phyloP scores from a whole-genome alignment of 164 flowering plant genomes.

The Santalum album region DNA sequence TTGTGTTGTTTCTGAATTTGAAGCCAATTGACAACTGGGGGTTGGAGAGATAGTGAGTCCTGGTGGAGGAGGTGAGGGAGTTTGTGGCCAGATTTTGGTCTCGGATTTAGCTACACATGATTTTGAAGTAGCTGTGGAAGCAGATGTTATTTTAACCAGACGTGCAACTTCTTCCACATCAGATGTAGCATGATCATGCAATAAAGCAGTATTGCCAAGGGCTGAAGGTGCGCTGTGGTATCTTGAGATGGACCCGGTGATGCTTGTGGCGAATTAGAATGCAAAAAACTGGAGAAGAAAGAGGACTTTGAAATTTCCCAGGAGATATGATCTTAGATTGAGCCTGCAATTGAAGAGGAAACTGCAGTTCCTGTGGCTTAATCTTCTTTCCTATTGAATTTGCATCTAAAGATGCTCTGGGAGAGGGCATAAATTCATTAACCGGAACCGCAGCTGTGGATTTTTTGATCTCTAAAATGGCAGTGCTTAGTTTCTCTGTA shows the following conservation, averaged over 20 bases:
- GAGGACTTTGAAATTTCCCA: constrained; percentile 29
- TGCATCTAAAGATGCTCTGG: constrained; percentile 14
- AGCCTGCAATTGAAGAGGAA: constrained; percentile 36
- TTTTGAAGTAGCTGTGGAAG: no score
- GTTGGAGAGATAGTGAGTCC: constrained; percentile 8
- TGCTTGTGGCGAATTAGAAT: constrained; percentile 42
- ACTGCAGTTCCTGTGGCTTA: constrained; percentile 31
- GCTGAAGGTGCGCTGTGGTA: constrained; percentile 64
- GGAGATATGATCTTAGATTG: constrained; percentile 54
- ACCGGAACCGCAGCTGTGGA: constrained; percentile 1
- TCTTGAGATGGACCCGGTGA: constrained; percentile 54
- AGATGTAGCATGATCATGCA: constrained; percentile 44
- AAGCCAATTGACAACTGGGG: not conserved
- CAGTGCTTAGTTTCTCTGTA: constrained; percentile 16
- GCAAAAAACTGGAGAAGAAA: constrained; percentile 38
- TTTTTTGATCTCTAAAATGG: constrained; percentile 18
- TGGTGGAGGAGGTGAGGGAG: constrained; percentile 14
- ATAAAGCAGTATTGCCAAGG: constrained; percentile 68
- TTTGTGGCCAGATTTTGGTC: constrained; percentile 7
- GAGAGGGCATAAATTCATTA: constrained; percentile 10
- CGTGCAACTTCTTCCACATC: constrained; percentile 13
- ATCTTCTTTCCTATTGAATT: constrained; percentile 16
- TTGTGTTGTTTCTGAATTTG: not conserved
- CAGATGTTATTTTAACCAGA: constrained; percentile 13
- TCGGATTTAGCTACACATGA: constrained; percentile 13